Conservation (phyloP, 73 alveolate species). For the Symbiodinium pilosum region DNA sequence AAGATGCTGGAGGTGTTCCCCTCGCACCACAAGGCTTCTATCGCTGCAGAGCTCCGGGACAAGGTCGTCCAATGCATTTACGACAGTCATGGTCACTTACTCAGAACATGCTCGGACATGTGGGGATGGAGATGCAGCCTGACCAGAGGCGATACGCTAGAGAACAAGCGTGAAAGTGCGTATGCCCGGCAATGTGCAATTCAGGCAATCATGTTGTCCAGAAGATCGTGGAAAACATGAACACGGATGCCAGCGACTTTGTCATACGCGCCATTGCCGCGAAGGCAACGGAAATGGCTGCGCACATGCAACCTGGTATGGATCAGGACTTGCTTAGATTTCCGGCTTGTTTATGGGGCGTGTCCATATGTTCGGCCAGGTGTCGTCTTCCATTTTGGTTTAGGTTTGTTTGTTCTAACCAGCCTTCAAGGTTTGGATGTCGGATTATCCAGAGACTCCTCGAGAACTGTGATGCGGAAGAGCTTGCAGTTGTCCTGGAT, state of each 20-base stretch:
- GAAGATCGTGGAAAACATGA: conserved; percentile 46
- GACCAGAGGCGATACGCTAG: too few species aligned
- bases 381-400: too few species aligned
- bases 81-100: conserved; percentile 31
- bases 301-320: conserved; percentile 18
- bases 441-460: conserved; percentile 85
- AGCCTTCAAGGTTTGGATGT: conserved; percentile 28
- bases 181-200: too few species aligned
- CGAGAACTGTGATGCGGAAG: conserved; percentile 42
- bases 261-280: conserved; percentile 41
- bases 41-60: conserved; percentile 17
- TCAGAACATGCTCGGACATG: too few species aligned
- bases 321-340: background rate
- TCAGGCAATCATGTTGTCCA: conserved; percentile 41
- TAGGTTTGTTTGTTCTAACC: too few species aligned
- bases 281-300: conserved; percentile 35
- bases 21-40: background rate
- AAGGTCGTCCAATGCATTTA: conserved; percentile 44
- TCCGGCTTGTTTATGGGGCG: background rate
- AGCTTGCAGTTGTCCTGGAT: conserved; percentile 19
- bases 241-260: background rate
- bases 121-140: too few species aligned
- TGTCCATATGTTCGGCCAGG: background rate
- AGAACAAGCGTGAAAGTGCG: too few species aligned
- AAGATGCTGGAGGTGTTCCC: background rate